A percentile compares a stretch with the other conserved stretches of the same genome.
These are phyloP conservation scores for Leishmania martiniquensis DNA, from an alignment of 208 protist genomes.

Conservation along the genomic window DNA sequence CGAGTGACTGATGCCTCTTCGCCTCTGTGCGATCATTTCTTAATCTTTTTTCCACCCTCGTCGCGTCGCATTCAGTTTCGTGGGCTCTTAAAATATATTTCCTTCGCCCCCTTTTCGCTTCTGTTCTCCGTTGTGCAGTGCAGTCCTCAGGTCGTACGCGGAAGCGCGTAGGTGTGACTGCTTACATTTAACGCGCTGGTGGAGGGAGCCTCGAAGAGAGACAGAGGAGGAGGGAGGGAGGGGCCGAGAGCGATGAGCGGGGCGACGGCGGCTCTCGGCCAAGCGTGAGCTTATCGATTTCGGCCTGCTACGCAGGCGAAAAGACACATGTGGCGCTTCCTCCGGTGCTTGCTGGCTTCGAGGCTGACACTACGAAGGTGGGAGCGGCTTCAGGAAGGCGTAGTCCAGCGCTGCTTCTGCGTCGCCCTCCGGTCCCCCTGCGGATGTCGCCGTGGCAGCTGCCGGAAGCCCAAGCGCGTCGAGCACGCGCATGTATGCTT, in stretches of 20 bases:
- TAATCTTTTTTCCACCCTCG: too few relatives aligned
- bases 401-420: neutral
- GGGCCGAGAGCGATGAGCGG: neutral
- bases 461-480: slow-evolving; percentile 21
- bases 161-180: too few relatives aligned
- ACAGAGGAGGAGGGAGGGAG: neutral
- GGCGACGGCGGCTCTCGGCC: neutral
- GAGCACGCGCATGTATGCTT: slow-evolving; percentile 51
- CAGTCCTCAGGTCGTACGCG: too few relatives aligned
- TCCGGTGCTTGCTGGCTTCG: neutral
- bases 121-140: too few relatives aligned
- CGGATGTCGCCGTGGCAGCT: slow-evolving; percentile 2
- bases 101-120: too few relatives aligned
- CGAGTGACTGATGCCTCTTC: too few relatives aligned
- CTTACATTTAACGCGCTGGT: too few relatives aligned
- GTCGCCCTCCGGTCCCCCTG: slow-evolving; percentile 8
- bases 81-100: too few relatives aligned
- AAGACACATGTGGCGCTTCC: neutral
- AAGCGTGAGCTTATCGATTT: neutral
- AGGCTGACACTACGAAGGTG: neutral
- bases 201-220: too few relatives aligned
- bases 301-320: too few relatives aligned
- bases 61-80: too few relatives aligned
- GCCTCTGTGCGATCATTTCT: too few relatives aligned
- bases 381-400: slow-evolving; percentile 24